These are phyloP conservation scores for Linnemannia exigua DNA, from an alignment of 192 early-diverging fungal genomes.

Conservation along the genomic window DNA sequence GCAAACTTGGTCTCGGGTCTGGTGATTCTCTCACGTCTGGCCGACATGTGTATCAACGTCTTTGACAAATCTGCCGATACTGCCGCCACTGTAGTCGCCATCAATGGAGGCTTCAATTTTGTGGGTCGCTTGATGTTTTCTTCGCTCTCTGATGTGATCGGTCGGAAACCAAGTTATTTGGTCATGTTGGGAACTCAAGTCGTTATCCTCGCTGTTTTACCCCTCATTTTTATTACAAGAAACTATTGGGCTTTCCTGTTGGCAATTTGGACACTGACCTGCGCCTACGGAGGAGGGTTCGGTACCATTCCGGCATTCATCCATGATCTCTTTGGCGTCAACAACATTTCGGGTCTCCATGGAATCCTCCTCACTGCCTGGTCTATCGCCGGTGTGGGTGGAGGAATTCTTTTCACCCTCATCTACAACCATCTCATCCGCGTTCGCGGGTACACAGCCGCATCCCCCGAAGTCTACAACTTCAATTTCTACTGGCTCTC, in stretches of 20 bases:
- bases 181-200: conserved; percentile 67
- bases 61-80: conserved; percentile 62
- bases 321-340: conserved; percentile 76
- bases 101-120: conserved; percentile 71
- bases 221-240: conserved; percentile 62
- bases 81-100: conserved; percentile 64
- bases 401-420: conserved; percentile 74
- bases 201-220: conserved; percentile 67
- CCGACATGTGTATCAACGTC: conserved; percentile 62
- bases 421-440: conserved; percentile 66
- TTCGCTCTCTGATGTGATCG: conserved; percentile 66
- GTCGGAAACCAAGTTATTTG: conserved; percentile 75
- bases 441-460: conserved; percentile 53
- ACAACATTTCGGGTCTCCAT: conserved; percentile 79
- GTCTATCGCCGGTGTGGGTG: conserved; percentile 73
- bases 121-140: conserved; percentile 64
- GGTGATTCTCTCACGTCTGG: conserved; percentile 67
- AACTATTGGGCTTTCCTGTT: conserved; percentile 68
- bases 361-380: conserved; percentile 80
- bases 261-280: conserved; percentile 68
- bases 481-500: conserved; percentile 80
- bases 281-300: conserved; percentile 79
- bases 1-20: conserved; percentile 71
- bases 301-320: conserved; percentile 81
- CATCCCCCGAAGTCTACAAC: conserved; percentile 61